Evolutionary conservation across 2,329 filamentous ascomycete species (phyloP), one percentile per base, ranked within the genome.

Genomic region (Exophiala aquamarina): DNA sequence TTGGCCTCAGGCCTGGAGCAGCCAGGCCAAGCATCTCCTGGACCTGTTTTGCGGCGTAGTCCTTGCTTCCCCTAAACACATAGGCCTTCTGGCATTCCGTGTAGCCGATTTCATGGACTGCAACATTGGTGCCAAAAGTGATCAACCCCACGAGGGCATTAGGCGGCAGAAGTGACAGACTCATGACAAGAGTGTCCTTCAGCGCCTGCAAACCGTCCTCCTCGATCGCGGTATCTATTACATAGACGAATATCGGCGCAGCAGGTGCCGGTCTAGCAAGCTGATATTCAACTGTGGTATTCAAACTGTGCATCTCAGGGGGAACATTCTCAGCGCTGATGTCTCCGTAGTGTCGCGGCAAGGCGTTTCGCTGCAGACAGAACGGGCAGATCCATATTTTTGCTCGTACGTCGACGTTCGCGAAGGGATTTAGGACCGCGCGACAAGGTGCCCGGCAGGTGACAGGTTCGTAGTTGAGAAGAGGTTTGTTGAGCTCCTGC

Each of bases 61-160:
- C 93, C 75, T 97, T 98, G 76, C 84, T 96, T 31, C 93, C 93
- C 47, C 92, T 83, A 78, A 98, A 98, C 33, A 98, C 93, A 63
- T 96, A 98, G 4, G 92, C 96, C 72, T 97, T 98, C 57, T 93
- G 89, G 70, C 93, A 98, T 70, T 97, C 93, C 45, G 88, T 91
- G 66, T 98, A 98, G 45, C 93, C 93, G 59, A 98, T 89, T 71
- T 98, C 93, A 66, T 98, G 93, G 14, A 98, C 89, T 81, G 73
- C 49, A 76, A 89, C 87, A 89, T 95, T 97, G 34, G 93, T 97
- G 54, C 93, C 93, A 59, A 76, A 85, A 49, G 82, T 84, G 60
- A 85, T 77, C 59, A 85, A 65, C 49, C 82, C 82, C 47, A 85
- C 82, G 45, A 84, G 67, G 23, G 82, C 81, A 64, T 83, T 79